These are phyloP conservation scores for Debaryomyces subglobosus DNA, from an alignment of 1,139 yeast genomes.

Conservation along the genomic window DNA sequence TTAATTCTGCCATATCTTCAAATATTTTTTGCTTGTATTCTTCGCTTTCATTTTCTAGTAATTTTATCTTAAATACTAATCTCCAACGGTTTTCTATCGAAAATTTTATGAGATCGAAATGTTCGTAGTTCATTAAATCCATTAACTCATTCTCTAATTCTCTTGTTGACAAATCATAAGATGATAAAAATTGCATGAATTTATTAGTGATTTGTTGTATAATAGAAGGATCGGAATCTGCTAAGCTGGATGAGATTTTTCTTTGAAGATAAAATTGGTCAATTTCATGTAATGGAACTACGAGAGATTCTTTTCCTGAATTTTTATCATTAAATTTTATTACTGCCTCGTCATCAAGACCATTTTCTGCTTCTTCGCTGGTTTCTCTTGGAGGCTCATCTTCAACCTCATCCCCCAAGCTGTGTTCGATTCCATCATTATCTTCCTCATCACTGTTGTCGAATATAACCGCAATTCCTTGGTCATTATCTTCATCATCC, in stretches of 20 bases:
- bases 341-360: conserved; percentile 12
- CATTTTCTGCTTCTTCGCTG: conserved; percentile 19
- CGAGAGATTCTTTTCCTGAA: conserved; percentile 17
- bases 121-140: conserved; percentile 53
- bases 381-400: conserved; percentile 24
- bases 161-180: conserved; percentile 31
- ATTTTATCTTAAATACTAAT: conserved; percentile 57
- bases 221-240: conserved; percentile 19
- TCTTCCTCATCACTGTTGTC: conserved; percentile 33
- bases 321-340: conserved; percentile 13
- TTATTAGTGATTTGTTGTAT: conserved; percentile 20
- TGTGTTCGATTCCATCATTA: conserved; percentile 28
- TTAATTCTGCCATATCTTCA: conserved; percentile 25
- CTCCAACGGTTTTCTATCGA: conserved; percentile 56
- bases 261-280: conserved; percentile 29
- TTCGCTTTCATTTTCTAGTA: conserved; percentile 40
- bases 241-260: conserved; percentile 17
- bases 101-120: conserved; percentile 50
- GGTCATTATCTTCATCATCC: conserved; percentile 19
- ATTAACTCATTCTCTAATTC: conserved; percentile 55
- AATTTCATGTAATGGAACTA: conserved; percentile 24
- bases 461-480: conserved; percentile 28
- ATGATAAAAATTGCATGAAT: conserved; percentile 20
- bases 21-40: conserved; percentile 31
- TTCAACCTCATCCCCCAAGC: conserved; percentile 17